These are phyloP conservation scores for Fusarium sp. DNA, from an alignment of 2,329 filamentous ascomycete species.

Conservation along the genomic window DNA sequence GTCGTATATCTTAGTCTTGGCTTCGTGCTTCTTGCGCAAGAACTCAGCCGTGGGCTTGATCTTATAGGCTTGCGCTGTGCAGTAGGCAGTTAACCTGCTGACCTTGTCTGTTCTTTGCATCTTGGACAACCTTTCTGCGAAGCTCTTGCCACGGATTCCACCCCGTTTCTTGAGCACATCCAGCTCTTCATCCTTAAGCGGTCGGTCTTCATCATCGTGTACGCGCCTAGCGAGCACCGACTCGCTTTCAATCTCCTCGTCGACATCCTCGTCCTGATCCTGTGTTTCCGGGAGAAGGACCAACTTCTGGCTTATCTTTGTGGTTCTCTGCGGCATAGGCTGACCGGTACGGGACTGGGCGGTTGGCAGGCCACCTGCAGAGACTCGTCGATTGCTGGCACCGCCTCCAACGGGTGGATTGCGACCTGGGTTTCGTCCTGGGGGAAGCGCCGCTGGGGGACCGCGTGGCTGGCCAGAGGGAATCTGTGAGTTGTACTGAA, in stretches of 20 bases:
- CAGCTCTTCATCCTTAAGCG: conserved; percentile 74
- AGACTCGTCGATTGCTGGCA: conserved; percentile 43
- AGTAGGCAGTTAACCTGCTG: conserved; percentile 92
- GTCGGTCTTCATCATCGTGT: conserved; percentile 70
- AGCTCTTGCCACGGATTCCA: conserved; percentile 80
- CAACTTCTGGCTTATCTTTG: conserved; percentile 96
- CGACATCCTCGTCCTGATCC: conserved; percentile 64
- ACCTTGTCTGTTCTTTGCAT: conserved; percentile 86
- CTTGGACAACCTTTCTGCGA: conserved; percentile 93
- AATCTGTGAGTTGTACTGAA: conserved; percentile 93
- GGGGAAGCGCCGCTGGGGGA: conserved; percentile 65
- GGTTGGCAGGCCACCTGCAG: conserved; percentile 55
- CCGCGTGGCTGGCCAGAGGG: conserved; percentile 90
- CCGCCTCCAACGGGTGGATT: conserved; percentile 18
- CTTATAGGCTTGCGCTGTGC: conserved; percentile 93
- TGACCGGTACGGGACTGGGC: conserved; percentile 61
- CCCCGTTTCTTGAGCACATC: conserved; percentile 71
- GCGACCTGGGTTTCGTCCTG: conserved; percentile 33
- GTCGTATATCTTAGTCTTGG: conserved; percentile 95
- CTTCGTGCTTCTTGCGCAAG: conserved; percentile 85
- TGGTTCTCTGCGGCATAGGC: conserved; percentile 83
- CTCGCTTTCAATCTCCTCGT: conserved; percentile 68
- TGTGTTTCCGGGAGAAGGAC: conserved; percentile 88
- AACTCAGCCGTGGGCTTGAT: conserved; percentile 90
- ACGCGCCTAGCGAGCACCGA: conserved; percentile 51